These are phyloP conservation scores for Colletotrichum navitas DNA, from an alignment of 2,329 filamentous ascomycete genomes.

Conservation along the genomic window DNA sequence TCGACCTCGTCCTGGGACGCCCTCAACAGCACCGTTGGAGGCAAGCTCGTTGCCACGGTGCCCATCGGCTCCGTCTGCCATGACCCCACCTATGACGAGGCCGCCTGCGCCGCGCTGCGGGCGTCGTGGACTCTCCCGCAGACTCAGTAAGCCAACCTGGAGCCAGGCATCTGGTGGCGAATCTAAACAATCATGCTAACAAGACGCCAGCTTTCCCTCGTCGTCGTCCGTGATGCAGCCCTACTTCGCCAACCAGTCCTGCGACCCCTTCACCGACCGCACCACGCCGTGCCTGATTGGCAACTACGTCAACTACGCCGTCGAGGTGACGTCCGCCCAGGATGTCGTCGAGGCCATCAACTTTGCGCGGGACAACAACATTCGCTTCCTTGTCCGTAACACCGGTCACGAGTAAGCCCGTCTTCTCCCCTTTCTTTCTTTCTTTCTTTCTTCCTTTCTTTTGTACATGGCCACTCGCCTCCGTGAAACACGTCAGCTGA, in stretches of 20 bases:
- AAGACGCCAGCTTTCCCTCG: slow-evolving; percentile 48
- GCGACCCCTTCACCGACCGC: slow-evolving; percentile 55
- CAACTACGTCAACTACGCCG: slow-evolving; percentile 56
- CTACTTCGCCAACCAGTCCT: slow-evolving; percentile 54
- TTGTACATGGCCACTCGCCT: slow-evolving; percentile 43
- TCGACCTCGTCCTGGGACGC: slow-evolving; percentile 57
- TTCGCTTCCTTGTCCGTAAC: slow-evolving; percentile 53
- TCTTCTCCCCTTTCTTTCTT: background rate
- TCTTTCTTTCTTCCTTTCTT: background rate
- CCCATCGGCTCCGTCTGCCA: slow-evolving; percentile 68
- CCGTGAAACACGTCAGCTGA: slow-evolving; percentile 16
- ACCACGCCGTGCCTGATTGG: slow-evolving; percentile 57
- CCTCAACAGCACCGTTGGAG: slow-evolving; percentile 65
- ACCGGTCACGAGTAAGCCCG: slow-evolving; percentile 49
- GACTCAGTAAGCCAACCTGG: slow-evolving; percentile 53
- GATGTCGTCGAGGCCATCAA: slow-evolving; percentile 52
- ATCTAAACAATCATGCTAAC: slow-evolving; percentile 24
- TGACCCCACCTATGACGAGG: slow-evolving; percentile 58
- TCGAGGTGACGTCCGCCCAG: slow-evolving; percentile 49
- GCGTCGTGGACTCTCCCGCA: slow-evolving; percentile 51
- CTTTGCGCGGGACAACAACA: slow-evolving; percentile 54
- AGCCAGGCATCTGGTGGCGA: background rate
- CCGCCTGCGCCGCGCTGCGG: slow-evolving; percentile 55
- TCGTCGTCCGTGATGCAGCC: slow-evolving; percentile 57
- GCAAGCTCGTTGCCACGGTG: slow-evolving; percentile 63